Evolutionary conservation across 179 eudicot species (phyloP).

Genomic region (Drosera spatulata): DNA sequence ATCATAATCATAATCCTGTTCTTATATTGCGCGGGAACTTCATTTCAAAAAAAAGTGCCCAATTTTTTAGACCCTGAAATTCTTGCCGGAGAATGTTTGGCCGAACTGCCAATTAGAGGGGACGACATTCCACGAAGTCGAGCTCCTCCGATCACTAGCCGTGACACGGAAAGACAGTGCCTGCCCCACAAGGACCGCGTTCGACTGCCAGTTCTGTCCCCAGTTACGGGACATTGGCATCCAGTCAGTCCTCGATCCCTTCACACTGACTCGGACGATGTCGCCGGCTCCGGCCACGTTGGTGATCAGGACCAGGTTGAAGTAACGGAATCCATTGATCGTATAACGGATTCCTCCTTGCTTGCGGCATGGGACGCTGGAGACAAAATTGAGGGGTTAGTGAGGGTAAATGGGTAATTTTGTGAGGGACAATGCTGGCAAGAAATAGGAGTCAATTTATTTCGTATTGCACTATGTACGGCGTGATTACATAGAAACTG

Average conservation of each 20-base stretch:
- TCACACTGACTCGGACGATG: slow-evolving; percentile 41
- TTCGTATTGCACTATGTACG: too few species aligned
- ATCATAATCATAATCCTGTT: too few species aligned
- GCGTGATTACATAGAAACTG: too few species aligned
- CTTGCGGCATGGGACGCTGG: slow-evolving; percentile 79
- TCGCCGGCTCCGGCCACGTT: slow-evolving; percentile 90
- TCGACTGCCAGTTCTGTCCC: slow-evolving; percentile 94
- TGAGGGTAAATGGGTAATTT: too few species aligned
- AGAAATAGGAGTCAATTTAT: too few species aligned
- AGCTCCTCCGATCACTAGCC: slow-evolving; percentile 53
- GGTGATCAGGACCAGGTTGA: slow-evolving; percentile 64
- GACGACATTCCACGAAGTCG: slow-evolving; percentile 70
- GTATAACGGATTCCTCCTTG: slow-evolving; percentile 83
- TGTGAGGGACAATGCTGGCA: too few species aligned
- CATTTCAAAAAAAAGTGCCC: too few species aligned
- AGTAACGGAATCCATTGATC: slow-evolving; percentile 75
- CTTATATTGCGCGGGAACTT: too few species aligned
- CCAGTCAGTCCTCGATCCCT: slow-evolving; percentile 66
- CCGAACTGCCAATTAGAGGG: slow-evolving; percentile 83
- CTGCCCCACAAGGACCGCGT: slow-evolving; percentile 56
- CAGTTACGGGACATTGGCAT: slow-evolving; percentile 83
- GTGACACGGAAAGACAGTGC: slow-evolving; percentile 66
- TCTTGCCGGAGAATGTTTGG: slow-evolving; percentile 75
- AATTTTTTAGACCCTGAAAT: slow-evolving; percentile 27
- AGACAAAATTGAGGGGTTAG: too few species aligned